Percentiles rank a stretch among this genome's conserved stretches.
These are phyloP conservation scores for Microthyrium microscopicum DNA, from an alignment of 2,329 filamentous ascomycete genomes.

Conservation along the genomic window DNA sequence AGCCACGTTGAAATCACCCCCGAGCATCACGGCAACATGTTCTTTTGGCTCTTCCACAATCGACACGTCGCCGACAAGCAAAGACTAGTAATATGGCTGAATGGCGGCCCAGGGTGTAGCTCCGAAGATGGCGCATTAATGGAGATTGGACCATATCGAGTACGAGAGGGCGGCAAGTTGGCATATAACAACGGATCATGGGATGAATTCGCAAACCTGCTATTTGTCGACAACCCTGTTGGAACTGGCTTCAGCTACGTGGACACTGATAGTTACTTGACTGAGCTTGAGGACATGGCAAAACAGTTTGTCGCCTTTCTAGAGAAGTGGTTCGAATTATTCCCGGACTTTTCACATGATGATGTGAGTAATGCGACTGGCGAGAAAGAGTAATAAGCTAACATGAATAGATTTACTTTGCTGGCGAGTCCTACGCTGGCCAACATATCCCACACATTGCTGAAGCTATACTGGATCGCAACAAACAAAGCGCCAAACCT, in stretches of 20 bases:
- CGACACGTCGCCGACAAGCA: slow-evolving; percentile 84
- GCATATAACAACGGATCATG: slow-evolving; percentile 84
- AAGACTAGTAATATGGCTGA: slow-evolving; percentile 89
- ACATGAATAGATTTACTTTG: slow-evolving; percentile 61
- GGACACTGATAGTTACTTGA: slow-evolving; percentile 71
- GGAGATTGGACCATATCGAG: slow-evolving; percentile 84
- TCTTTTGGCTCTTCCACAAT: slow-evolving; percentile 98
- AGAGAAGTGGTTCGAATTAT: slow-evolving; percentile 78
- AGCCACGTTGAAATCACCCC: slow-evolving; percentile 85
- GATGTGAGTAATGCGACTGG: slow-evolving; percentile 49
- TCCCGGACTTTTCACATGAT: slow-evolving; percentile 80
- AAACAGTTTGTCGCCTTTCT: slow-evolving; percentile 75
- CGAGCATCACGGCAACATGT: slow-evolving; percentile 78
- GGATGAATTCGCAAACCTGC: slow-evolving; percentile 93
- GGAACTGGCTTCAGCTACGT: slow-evolving; percentile 95
- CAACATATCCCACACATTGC: slow-evolving; percentile 96
- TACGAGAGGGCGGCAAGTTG: slow-evolving; percentile 57
- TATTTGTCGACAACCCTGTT: slow-evolving; percentile 95
- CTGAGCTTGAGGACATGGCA: slow-evolving; percentile 79
- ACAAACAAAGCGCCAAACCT: slow-evolving; percentile 27
- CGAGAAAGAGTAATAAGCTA: not conserved
- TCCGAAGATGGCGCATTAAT: slow-evolving; percentile 95
- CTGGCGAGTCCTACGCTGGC: slow-evolving; percentile 90
- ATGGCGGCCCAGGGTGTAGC: slow-evolving; percentile 91
- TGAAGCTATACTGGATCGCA: slow-evolving; percentile 75